Conservation (phyloP, 768 basidiomycete species). For the Serpula lacrymans region DNA sequence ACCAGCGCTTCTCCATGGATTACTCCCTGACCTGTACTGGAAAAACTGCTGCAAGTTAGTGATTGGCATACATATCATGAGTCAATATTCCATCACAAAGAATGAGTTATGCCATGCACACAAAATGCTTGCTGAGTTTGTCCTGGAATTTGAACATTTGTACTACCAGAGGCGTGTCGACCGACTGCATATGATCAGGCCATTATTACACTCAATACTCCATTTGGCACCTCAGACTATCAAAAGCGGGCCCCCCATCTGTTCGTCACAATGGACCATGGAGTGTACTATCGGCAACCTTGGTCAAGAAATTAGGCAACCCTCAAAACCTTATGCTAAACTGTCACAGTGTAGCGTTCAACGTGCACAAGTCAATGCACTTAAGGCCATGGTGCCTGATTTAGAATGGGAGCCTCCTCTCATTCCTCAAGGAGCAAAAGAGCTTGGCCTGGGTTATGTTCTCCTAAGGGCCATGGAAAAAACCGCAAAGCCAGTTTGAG, state of each 20-base stretch:
- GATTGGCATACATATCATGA: conserved; percentile 17
- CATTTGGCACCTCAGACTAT: conserved; percentile 25
- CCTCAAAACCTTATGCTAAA: conserved; percentile 24
- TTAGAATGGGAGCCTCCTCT: conserved; percentile 7
- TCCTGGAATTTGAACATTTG: not conserved
- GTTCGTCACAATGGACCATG: too few relatives aligned
- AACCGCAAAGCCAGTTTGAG: not conserved
- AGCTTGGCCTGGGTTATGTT: conserved; percentile 18
- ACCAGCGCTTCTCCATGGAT: conserved; percentile 21
- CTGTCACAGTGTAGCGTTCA: conserved; percentile 12
- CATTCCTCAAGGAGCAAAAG: conserved; percentile 9
- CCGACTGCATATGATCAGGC: conserved; percentile 32
- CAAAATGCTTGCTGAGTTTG: not conserved
- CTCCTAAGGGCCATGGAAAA: conserved; percentile 17
- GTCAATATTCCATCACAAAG: conserved; percentile 11
- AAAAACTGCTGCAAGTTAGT: conserved; percentile 24
- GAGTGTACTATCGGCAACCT: too few relatives aligned
- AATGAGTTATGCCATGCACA: conserved; percentile 19
- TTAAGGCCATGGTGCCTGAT: conserved; percentile 20
- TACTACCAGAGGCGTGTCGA: conserved; percentile 5
- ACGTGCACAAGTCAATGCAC: conserved; percentile 15
- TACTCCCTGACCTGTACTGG: conserved; percentile 23
- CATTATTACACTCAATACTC: conserved; percentile 26
- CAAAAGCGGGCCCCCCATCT: conserved; percentile 17
- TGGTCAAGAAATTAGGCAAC: conserved; percentile 22